A percentile compares a stretch with the other conserved stretches of the same genome.
phyloP scores from a whole-genome alignment of 1,284 basidiomycete species.

The Puccinia hordei region DNA sequence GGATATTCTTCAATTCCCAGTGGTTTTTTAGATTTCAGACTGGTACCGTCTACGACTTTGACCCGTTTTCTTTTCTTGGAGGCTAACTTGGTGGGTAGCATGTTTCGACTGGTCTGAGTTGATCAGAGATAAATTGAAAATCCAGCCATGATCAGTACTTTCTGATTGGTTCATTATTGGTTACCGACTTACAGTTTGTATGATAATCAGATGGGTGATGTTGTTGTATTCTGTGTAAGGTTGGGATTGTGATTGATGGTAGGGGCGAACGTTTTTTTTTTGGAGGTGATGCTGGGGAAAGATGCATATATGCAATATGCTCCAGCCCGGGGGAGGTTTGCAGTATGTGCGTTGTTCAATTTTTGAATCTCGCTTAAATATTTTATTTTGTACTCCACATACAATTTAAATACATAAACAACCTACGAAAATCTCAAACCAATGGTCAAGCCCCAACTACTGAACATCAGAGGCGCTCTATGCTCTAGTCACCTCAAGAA shows the following conservation, averaged over 20 bases:
- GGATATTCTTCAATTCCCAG: slow-evolving; percentile 1
- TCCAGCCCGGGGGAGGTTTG: too few relatives aligned
- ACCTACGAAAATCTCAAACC: too few relatives aligned
- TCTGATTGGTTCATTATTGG: too few relatives aligned
- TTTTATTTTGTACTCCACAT: too few relatives aligned
- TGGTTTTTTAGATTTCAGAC: slow-evolving; percentile 18
- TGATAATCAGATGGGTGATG: too few relatives aligned
- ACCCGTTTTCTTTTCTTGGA: slow-evolving; percentile 26
- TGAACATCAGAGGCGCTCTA: neutral
- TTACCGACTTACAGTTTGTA: too few relatives aligned
- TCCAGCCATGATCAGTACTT: too few relatives aligned
- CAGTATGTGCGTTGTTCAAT: too few relatives aligned
- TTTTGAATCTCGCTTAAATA: too few relatives aligned
- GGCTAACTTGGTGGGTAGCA: slow-evolving; percentile 4
- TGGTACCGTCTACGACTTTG: slow-evolving; percentile 14
- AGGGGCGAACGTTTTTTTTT: neutral
- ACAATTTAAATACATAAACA: neutral
- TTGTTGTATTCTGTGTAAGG: neutral
- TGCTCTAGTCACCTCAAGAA: neutral
- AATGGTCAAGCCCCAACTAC: too few relatives aligned
- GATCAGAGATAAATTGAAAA: too few relatives aligned
- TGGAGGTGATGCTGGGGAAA: neutral
- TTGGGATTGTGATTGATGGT: neutral
- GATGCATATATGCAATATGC: neutral
- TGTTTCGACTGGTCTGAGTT: neutral